Evolutionary conservation across 345 rosid genomes (phyloP).

Genomic region (Excoecaria cochinchinensis): DNA sequence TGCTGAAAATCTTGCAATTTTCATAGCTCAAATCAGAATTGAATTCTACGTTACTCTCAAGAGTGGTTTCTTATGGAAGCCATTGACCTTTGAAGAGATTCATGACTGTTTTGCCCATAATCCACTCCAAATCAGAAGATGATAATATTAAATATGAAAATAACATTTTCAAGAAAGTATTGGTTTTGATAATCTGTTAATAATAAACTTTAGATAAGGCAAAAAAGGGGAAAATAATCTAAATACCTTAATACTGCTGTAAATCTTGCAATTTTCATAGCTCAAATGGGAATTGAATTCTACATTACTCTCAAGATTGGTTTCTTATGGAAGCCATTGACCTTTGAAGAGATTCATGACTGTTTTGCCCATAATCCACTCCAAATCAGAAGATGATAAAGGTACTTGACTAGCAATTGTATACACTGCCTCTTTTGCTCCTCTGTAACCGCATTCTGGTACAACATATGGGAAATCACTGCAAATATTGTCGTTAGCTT

Average conservation of each 20-base stretch:
- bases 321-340: conserved; percentile 46
- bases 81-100: conserved; percentile 64
- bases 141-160: too few relatives aligned
- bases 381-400: conserved; percentile 62
- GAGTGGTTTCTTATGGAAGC: conserved; percentile 30
- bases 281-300: too few relatives aligned
- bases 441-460: conserved; percentile 78
- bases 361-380: conserved; percentile 76
- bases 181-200: too few relatives aligned
- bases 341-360: conserved; percentile 57
- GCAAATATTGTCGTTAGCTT: conserved; percentile 19
- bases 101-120: conserved; percentile 66
- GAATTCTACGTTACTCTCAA: too few relatives aligned
- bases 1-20: too few relatives aligned
- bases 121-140: conserved; percentile 64
- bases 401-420: conserved; percentile 46
- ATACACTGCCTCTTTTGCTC: conserved; percentile 65
- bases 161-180: too few relatives aligned
- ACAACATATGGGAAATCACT: conserved; percentile 90
- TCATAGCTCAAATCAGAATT: too few relatives aligned
- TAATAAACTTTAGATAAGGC: too few relatives aligned
- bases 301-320: too few relatives aligned
- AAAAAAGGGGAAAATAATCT: too few relatives aligned
- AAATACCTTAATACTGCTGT: too few relatives aligned
- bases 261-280: too few relatives aligned